These are phyloP conservation scores for Chalaropsis thielavioides DNA, from an alignment of 2,329 filamentous ascomycete genomes.

Conservation along the genomic window DNA sequence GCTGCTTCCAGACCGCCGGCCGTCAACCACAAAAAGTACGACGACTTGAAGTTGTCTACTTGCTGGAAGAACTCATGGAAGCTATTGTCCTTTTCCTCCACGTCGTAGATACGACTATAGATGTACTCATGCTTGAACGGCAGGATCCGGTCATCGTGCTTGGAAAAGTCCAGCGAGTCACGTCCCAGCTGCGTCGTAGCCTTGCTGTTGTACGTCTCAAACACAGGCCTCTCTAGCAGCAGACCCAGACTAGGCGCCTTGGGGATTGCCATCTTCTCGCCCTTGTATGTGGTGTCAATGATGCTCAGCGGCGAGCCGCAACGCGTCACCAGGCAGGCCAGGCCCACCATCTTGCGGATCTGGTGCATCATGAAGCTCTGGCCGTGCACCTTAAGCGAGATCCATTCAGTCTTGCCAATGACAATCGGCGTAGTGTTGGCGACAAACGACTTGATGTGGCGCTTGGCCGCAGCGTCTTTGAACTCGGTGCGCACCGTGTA, in stretches of 20 bases:
- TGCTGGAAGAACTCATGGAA: constrained; percentile 70
- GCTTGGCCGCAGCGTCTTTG: constrained; percentile 70
- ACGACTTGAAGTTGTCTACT: constrained; percentile 57
- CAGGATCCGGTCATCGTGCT: constrained; percentile 62
- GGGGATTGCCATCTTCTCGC: constrained; percentile 67
- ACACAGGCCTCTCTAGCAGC: constrained; percentile 79
- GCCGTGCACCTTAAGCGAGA: constrained; percentile 88
- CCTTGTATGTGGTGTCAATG: constrained; percentile 59
- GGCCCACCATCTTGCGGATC: constrained; percentile 96
- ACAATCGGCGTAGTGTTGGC: constrained; percentile 63
- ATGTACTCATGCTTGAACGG: constrained; percentile 88
- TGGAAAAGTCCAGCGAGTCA: constrained; percentile 61
- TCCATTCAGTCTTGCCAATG: constrained; percentile 87
- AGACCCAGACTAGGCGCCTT: constrained; percentile 85
- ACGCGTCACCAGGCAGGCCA: constrained; percentile 72
- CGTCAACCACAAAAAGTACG: constrained; percentile 62
- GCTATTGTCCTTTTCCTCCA: constrained; percentile 75
- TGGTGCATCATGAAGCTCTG: constrained; percentile 99
- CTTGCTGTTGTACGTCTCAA: constrained; percentile 72
- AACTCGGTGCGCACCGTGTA: constrained; percentile 84
- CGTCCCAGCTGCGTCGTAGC: constrained; percentile 48
- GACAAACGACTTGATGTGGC: constrained; percentile 83
- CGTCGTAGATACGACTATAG: constrained; percentile 77
- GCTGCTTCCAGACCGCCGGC: constrained; percentile 52
- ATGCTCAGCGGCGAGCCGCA: constrained; percentile 62